phyloP scores from a whole-genome alignment of 257 asterid species.

The Thymus mandschuricus region DNA sequence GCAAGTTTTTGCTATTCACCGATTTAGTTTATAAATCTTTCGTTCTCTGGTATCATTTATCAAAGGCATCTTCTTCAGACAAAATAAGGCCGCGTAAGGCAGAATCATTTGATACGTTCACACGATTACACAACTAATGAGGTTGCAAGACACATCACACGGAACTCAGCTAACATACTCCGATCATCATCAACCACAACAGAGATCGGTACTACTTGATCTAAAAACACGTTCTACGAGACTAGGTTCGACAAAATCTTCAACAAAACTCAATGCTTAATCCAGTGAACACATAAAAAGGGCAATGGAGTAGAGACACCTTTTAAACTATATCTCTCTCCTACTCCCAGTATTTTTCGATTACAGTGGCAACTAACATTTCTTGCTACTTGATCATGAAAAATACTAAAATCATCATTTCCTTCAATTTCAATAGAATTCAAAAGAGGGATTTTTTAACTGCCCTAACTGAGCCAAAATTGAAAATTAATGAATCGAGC shows the following conservation, averaged over 20 bases:
- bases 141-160: not conserved
- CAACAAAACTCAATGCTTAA: not conserved
- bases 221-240: not conserved
- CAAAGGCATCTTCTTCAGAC: not conserved
- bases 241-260: not conserved
- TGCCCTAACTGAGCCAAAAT: not conserved
- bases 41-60: not conserved
- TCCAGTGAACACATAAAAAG: slow-evolving; percentile 12
- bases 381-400: not conserved
- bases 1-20: not conserved
- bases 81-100: not conserved
- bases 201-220: not conserved
- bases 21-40: not conserved
- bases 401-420: not conserved
- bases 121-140: not conserved
- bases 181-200: not conserved
- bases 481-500: not conserved
- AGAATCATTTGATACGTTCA: not conserved
- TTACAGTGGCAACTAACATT: not conserved
- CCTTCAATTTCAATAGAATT: not conserved
- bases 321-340: not conserved
- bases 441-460: too few species aligned
- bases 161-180: slow-evolving; percentile 4
- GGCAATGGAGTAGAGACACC: not conserved
- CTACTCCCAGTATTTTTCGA: not conserved